Evolutionary conservation across 1,284 basidiomycete species (phyloP), one percentile per base, ranked within the genome.

Genomic region (Sanghuangporus weigelae): DNA sequence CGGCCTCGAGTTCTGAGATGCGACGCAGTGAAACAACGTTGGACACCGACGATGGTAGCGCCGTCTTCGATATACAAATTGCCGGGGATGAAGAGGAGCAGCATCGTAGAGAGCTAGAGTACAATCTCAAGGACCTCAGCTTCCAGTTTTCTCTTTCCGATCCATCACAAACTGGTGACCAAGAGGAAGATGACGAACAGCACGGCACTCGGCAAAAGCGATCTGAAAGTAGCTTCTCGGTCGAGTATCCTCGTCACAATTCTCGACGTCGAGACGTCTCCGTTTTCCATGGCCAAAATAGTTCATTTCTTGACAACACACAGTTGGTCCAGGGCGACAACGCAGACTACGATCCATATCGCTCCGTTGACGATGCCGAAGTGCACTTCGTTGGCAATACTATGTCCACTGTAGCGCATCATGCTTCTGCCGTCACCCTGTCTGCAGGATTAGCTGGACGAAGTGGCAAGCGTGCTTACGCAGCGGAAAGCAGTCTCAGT

Each of bases 361-460:
- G 80, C 61, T 19, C 44, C 21, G 81, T 81, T 14, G 71, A 89
- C 57, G 84, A 83, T 11, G 86, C 87, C 14, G 86, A 84, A 7
- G 75, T 87, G 44, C 78, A 81, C 67, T 89, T 86, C 66, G 83
- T 78, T 21, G 84, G 81, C 21, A 83, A 85, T 63, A 90, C 92
- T 0, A 77, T 91, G 63, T 93, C 90, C 0, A 95, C 93, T 0
- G 85, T 85, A 11, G 90, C 86, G 2, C 93, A 96, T 73, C 93
- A 96, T 74, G 92, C 91, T 31, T 92, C 89, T 67, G 90, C 84
- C 0, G 79, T 95, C 55, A 95, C 93, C 0, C 79, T 96, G n/a
- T 90, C 83, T 63, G 91, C 92, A 2, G 93, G 93, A 0, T 80
- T 95, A 2, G 87, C 83, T 58, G 75, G 76, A 2, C 57, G 59